phyloP scores from a whole-genome alignment of 2,329 filamentous ascomycete genomes.

The Pseudogymnoascus sp. region DNA sequence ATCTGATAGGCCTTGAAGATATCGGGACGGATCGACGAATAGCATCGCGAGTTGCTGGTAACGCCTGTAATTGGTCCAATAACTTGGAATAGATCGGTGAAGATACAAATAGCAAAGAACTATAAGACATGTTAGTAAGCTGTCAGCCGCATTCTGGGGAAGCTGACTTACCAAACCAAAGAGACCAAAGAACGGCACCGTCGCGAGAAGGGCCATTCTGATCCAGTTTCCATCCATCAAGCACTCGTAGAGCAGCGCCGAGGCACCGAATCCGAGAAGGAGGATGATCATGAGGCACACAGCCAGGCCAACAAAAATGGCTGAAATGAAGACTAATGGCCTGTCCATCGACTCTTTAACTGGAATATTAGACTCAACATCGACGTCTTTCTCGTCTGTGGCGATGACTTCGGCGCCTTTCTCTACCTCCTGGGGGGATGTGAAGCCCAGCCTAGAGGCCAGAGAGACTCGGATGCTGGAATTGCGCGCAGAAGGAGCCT shows the following conservation, averaged over 20 bases:
- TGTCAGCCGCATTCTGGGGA: slow-evolving; percentile 17
- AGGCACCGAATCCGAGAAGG: slow-evolving; percentile 31
- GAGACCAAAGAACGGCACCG: slow-evolving; percentile 31
- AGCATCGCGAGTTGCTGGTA: slow-evolving; percentile 37
- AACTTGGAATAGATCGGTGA: slow-evolving; percentile 42
- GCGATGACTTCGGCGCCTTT: neutral
- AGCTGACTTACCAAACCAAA: slow-evolving; percentile 25
- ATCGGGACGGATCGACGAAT: slow-evolving; percentile 37
- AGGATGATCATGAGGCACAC: slow-evolving; percentile 34
- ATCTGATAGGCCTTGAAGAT: slow-evolving; percentile 29
- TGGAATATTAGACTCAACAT: slow-evolving; percentile 19
- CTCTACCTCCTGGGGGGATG: neutral
- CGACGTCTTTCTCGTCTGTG: slow-evolving; percentile 17
- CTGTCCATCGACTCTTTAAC: slow-evolving; percentile 35
- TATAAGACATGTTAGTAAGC: slow-evolving; percentile 36
- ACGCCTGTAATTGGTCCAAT: slow-evolving; percentile 43
- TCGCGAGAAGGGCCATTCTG: slow-evolving; percentile 32
- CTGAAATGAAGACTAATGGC: slow-evolving; percentile 32
- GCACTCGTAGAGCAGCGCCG: slow-evolving; percentile 32
- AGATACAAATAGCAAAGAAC: slow-evolving; percentile 42
- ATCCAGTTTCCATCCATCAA: slow-evolving; percentile 34
- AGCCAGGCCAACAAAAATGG: slow-evolving; percentile 34
- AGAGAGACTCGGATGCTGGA: neutral
- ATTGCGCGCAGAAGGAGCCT: neutral
- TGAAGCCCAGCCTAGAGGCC: neutral